Percentiles rank a stretch among this genome's conserved stretches.
Conservation (phyloP, 2,329 filamentous ascomycete species). For the Trichoderma sp. region DNA sequence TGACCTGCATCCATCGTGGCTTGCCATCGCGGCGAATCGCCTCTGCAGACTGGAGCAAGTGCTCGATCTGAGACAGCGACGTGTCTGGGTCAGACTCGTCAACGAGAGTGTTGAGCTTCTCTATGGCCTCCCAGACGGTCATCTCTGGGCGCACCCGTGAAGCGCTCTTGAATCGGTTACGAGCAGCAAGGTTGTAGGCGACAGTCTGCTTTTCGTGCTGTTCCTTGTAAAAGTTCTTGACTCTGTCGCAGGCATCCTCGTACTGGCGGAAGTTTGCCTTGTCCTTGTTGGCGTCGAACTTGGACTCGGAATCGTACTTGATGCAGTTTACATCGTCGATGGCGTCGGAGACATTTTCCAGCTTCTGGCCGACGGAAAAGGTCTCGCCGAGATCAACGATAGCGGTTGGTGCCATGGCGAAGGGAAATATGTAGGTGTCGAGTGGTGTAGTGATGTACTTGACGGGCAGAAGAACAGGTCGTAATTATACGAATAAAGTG, state of each 20-base stretch:
- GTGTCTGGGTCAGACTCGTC: conserved; percentile 93
- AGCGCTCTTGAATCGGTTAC: conserved; percentile 58
- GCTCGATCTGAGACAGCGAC: conserved; percentile 82
- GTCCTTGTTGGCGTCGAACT: conserved; percentile 75
- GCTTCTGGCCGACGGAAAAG: conserved; percentile 31
- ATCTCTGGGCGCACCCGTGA: conserved; percentile 67
- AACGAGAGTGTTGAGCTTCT: conserved; percentile 87
- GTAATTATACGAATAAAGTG: background rate
- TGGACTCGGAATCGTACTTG: conserved; percentile 54
- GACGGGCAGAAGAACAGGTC: background rate
- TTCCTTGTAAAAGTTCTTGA: conserved; percentile 83
- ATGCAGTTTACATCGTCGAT: conserved; percentile 56
- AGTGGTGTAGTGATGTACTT: background rate
- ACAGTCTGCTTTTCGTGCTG: conserved; percentile 73
- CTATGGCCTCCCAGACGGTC: conserved; percentile 89
- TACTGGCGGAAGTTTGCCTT: conserved; percentile 82
- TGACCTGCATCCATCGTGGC: conserved; percentile 79
- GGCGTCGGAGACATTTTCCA: conserved; percentile 53
- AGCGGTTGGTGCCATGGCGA: conserved; percentile 33
- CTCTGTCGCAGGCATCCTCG: conserved; percentile 77
- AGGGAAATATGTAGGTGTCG: background rate
- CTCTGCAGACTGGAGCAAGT: conserved; percentile 85
- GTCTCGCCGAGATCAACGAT: conserved; percentile 20
- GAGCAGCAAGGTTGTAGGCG: conserved; percentile 80
- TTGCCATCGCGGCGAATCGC: conserved; percentile 84